Conservation (phyloP, 2,329 filamentous ascomycete species). For the Claviceps monticola region DNA sequence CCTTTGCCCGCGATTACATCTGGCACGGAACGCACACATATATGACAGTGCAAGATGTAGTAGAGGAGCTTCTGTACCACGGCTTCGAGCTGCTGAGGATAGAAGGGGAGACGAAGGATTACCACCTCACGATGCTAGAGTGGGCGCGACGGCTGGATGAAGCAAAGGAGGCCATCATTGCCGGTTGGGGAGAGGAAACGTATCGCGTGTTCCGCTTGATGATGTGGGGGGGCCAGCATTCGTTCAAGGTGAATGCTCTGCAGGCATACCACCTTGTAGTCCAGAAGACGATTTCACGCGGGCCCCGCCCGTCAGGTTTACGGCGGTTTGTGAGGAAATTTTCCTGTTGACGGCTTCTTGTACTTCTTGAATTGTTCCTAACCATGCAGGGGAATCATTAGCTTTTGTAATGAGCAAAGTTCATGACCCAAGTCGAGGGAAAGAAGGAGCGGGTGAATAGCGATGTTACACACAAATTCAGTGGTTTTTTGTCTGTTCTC, state of each 20-base stretch:
- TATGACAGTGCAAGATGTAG: slow-evolving; percentile 3
- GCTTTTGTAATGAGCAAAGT: too few species aligned
- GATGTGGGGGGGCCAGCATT: slow-evolving; percentile 2
- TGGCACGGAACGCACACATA: slow-evolving; percentile 1
- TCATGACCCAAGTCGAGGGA: too few species aligned
- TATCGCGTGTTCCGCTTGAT: slow-evolving; percentile 3
- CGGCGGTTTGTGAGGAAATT: not conserved
- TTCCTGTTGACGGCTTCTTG: not conserved
- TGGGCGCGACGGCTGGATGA: slow-evolving; percentile 2
- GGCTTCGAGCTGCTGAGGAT: slow-evolving; percentile 1
- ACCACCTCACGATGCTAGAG: slow-evolving; percentile 2
- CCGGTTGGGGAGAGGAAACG: slow-evolving; percentile 3
- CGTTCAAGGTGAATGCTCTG: slow-evolving; percentile 1
- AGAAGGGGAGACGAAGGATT: not conserved
- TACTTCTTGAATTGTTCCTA: not conserved
- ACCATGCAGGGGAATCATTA: too few species aligned
- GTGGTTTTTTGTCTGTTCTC: too few species aligned
- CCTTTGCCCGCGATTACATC: slow-evolving; percentile 1
- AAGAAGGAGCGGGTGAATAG: too few species aligned
- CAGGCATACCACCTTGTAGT: slow-evolving; percentile 2
- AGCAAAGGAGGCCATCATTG: not conserved
- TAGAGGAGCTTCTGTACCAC: not conserved
- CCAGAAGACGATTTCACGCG: not conserved
- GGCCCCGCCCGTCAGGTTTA: not conserved
- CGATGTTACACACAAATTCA: too few species aligned